These are phyloP conservation scores for Candida sphagnicola DNA, from an alignment of 805 yeast species.

Conservation along the genomic window DNA sequence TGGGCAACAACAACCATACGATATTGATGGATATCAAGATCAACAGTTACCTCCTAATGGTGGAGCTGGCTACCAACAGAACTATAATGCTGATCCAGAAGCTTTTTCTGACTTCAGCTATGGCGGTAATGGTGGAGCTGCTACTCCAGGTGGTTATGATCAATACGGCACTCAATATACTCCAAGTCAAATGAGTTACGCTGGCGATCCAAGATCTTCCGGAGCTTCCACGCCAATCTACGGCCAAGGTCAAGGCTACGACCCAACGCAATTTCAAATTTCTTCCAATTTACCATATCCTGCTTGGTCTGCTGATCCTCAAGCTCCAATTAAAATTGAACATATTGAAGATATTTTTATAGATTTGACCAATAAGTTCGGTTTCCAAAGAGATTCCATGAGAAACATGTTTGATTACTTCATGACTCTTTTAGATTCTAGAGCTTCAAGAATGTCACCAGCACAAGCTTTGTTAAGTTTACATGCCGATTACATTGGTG, in stretches of 20 bases:
- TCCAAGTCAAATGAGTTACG: constrained; percentile 85
- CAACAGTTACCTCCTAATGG: constrained; percentile 41
- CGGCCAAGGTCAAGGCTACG: constrained; percentile 58
- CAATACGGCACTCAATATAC: constrained; percentile 70
- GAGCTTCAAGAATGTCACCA: constrained; percentile 87
- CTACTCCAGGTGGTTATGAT: constrained; percentile 56
- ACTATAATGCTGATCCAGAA: constrained; percentile 49
- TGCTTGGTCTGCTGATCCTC: constrained; percentile 98
- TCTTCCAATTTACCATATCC: constrained; percentile 93
- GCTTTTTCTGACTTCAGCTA: constrained; percentile 66
- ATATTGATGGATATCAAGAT: constrained; percentile 46
- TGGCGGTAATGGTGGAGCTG: constrained; percentile 34
- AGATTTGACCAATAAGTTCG: constrained; percentile 77
- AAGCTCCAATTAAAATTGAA: constrained; percentile 75
- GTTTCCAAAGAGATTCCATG: constrained; percentile 91
- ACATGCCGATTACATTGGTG: constrained; percentile 87
- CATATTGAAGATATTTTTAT: constrained; percentile 85
- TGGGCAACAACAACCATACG: constrained; percentile 38
- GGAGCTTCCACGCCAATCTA: constrained; percentile 95
- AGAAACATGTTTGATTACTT: constrained; percentile 87
- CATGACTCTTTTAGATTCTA: constrained; percentile 77
- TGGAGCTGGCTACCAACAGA: constrained; percentile 14
- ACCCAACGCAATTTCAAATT: constrained; percentile 62
- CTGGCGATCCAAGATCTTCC: constrained; percentile 71
- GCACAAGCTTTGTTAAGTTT: constrained; percentile 78